Conservation (phyloP, 371 early-diverging fungal genomes). For the Sporodiniella umbellata region DNA sequence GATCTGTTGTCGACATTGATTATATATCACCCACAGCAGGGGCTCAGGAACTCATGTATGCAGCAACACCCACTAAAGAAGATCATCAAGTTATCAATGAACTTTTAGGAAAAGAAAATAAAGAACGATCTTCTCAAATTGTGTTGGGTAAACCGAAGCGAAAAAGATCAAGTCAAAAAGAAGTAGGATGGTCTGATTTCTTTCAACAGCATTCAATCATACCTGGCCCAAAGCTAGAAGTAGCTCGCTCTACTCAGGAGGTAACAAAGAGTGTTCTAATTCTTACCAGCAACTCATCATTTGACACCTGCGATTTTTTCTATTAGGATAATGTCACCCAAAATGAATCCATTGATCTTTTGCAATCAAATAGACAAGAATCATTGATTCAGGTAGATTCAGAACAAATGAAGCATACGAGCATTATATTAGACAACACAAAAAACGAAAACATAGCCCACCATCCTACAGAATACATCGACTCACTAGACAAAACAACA, state of each 20-base stretch:
- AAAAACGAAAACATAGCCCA: no score
- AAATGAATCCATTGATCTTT: no score
- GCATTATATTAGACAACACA: no score
- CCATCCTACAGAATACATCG: no score
- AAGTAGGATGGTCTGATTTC: neutral
- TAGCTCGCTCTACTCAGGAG: neutral
- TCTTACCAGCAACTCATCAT: no score
- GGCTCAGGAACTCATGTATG: neutral
- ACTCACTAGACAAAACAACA: no score
- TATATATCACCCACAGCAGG: neutral
- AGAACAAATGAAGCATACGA: no score
- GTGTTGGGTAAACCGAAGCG: neutral
- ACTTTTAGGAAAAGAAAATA: neutral
- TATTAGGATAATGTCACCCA: no score
- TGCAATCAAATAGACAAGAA: no score
- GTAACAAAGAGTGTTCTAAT: neutral
- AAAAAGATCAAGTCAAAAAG: neutral
- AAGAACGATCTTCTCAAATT: neutral
- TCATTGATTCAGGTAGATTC: no score
- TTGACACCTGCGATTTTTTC: no score
- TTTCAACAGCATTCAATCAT: neutral
- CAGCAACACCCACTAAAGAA: neutral
- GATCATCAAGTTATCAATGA: neutral
- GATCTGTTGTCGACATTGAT: slow-evolving; percentile 3
- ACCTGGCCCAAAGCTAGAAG: neutral